Percentiles rank a stretch among this genome's conserved stretches.
Conservation (phyloP, 1,139 yeast genomes). For the Yamadazyma conglobata region DNA sequence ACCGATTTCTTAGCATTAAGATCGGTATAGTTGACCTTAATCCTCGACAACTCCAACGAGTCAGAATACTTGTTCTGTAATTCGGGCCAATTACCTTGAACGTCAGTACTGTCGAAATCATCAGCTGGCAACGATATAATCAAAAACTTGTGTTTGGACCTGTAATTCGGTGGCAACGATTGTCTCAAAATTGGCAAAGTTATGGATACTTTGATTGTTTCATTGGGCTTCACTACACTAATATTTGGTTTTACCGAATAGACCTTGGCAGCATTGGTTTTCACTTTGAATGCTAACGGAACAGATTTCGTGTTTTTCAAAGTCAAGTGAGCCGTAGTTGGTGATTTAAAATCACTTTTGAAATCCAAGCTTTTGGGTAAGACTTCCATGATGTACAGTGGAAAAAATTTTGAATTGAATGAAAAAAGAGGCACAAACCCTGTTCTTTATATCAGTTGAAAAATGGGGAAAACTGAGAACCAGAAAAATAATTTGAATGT, state of each 20-base stretch:
- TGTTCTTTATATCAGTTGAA: slow-evolving; percentile 1
- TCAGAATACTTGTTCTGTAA: slow-evolving; percentile 13
- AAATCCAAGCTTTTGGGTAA: slow-evolving; percentile 12
- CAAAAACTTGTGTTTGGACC: slow-evolving; percentile 16
- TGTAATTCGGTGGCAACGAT: slow-evolving; percentile 15
- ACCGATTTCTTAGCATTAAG: slow-evolving; percentile 2
- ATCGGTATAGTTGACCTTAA: slow-evolving; percentile 13
- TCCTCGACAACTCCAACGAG: slow-evolving; percentile 6
- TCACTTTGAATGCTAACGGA: slow-evolving; percentile 16
- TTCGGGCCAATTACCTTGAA: slow-evolving; percentile 14
- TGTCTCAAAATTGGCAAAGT: slow-evolving; percentile 15
- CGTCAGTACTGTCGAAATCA: slow-evolving; percentile 5
- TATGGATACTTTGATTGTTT: slow-evolving; percentile 10
- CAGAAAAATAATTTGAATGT: slow-evolving; percentile 3
- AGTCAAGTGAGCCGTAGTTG: slow-evolving; percentile 12
- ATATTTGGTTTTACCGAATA: slow-evolving; percentile 17
- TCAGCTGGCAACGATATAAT: slow-evolving; percentile 15
- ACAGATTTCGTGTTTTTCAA: slow-evolving; percentile 9
- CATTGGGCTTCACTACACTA: slow-evolving; percentile 12
- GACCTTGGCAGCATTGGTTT: slow-evolving; percentile 17
- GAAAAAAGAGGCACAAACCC: not conserved
- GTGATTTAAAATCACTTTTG: slow-evolving; percentile 14
- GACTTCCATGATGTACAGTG: slow-evolving; percentile 12
- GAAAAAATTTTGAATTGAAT: slow-evolving; percentile 1
- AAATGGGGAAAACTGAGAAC: slow-evolving; percentile 3